Evolutionary conservation across 139 green algal genomes (phyloP).

Genomic region (Picochlorum sp.): DNA sequence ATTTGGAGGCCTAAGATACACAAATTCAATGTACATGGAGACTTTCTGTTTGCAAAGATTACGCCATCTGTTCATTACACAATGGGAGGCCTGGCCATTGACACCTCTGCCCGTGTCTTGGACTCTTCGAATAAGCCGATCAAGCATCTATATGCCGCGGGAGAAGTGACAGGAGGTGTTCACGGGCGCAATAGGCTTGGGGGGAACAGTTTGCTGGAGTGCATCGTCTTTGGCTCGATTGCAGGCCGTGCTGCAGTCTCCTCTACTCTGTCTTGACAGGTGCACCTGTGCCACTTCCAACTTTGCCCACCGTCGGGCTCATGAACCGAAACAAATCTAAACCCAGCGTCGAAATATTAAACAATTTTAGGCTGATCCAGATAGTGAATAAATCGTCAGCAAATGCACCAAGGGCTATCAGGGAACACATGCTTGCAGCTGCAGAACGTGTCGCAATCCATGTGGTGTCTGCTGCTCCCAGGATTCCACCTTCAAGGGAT

Average conservation of each 20-base stretch:
- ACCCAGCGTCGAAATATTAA: constrained; percentile 21
- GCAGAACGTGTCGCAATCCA: constrained; percentile 19
- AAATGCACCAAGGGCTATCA: constrained; percentile 12
- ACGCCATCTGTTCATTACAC: constrained; percentile 75
- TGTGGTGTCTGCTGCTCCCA: constrained; percentile 26
- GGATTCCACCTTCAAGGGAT: constrained; percentile 29
- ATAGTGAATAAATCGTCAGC: constrained; percentile 10
- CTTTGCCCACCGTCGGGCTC: constrained; percentile 2
- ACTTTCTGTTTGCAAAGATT: constrained; percentile 42
- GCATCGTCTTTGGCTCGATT: constrained; percentile 90
- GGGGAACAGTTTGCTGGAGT: constrained; percentile 96
- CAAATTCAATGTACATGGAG: constrained; percentile 10
- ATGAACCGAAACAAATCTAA: constrained; percentile 23
- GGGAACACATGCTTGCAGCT: constrained; percentile 3
- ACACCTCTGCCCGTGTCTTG: constrained; percentile 9
- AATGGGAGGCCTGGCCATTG: constrained; percentile 49
- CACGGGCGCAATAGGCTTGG: constrained; percentile 95
- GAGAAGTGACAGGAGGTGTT: constrained; percentile 88
- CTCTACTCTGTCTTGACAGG: not conserved
- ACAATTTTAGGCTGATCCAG: constrained; percentile 24
- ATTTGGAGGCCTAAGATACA: constrained; percentile 49
- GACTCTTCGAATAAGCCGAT: constrained; percentile 35
- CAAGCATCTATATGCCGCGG: constrained; percentile 84
- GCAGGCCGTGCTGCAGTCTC: constrained; percentile 11
- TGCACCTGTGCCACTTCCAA: not conserved